Evolutionary conservation across 176 grass and related monocot genomes (phyloP).

Genomic region (Aegilops bicornis): DNA sequence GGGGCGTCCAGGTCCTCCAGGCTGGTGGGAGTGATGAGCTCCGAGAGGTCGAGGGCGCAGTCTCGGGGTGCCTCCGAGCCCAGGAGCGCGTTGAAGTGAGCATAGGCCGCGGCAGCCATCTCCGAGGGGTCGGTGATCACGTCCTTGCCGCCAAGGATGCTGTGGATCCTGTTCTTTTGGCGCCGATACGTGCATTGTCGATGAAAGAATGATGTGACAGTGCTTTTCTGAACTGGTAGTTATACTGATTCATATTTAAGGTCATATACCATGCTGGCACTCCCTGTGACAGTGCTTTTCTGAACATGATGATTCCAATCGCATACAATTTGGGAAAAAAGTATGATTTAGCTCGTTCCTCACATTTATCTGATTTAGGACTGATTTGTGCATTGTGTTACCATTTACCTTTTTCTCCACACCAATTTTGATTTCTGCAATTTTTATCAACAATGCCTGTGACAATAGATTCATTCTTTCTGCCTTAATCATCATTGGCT

Average conservation of each 20-base stretch:
- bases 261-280: background rate
- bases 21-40: too few species aligned
- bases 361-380: constrained; percentile 3
- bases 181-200: too few species aligned
- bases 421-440: background rate
- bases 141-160: too few species aligned
- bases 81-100: too few species aligned
- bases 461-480: background rate
- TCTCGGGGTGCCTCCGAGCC: too few species aligned
- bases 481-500: constrained; percentile 7
- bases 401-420: background rate
- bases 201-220: too few species aligned
- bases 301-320: background rate
- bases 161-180: too few species aligned
- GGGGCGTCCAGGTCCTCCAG: too few species aligned
- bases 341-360: background rate
- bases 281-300: background rate
- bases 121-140: too few species aligned
- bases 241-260: background rate
- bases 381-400: background rate
- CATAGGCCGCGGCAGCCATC: too few species aligned
- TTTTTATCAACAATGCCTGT: constrained; percentile 11
- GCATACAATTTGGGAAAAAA: background rate
- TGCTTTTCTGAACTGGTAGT: background rate
- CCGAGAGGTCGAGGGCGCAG: too few species aligned